These are phyloP conservation scores for Trichoderma breve DNA, from an alignment of 2,329 filamentous ascomycete genomes.

Conservation along the genomic window DNA sequence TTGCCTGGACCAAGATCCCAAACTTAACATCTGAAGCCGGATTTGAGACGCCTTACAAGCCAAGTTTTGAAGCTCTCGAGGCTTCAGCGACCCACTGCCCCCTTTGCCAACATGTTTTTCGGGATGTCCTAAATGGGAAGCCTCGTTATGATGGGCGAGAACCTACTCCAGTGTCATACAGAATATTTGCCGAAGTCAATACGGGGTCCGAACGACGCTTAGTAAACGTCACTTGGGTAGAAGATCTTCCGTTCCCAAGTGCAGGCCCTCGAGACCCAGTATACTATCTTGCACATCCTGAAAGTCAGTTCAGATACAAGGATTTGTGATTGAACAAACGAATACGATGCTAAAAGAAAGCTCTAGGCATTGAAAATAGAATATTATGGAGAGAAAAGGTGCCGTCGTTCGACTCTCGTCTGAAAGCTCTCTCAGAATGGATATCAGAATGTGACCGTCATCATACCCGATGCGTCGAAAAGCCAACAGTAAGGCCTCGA, in stretches of 20 bases:
- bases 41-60: neutral
- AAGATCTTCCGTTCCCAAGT: neutral
- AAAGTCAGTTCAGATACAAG: neutral
- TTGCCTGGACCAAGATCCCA: neutral
- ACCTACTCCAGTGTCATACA: neutral
- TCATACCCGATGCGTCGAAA: neutral
- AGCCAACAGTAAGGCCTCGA: neutral
- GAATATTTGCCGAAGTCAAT: neutral
- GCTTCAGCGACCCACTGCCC: neutral
- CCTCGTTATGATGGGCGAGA: neutral
- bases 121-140: neutral
- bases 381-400: neutral
- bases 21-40: neutral
- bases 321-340: fast-evolving
- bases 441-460: neutral
- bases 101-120: neutral
- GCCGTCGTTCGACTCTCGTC: neutral
- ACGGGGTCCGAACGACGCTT: neutral
- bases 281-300: neutral
- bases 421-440: neutral
- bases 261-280: neutral
- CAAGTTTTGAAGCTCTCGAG: neutral
- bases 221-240: neutral
- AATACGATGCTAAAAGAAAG: neutral
- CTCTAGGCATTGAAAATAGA: neutral